Percentiles rank a stretch among this genome's conserved stretches.
Conservation (phyloP, 2,329 filamentous ascomycete genomes). For the Cladosporium austrohemisphaericum region DNA sequence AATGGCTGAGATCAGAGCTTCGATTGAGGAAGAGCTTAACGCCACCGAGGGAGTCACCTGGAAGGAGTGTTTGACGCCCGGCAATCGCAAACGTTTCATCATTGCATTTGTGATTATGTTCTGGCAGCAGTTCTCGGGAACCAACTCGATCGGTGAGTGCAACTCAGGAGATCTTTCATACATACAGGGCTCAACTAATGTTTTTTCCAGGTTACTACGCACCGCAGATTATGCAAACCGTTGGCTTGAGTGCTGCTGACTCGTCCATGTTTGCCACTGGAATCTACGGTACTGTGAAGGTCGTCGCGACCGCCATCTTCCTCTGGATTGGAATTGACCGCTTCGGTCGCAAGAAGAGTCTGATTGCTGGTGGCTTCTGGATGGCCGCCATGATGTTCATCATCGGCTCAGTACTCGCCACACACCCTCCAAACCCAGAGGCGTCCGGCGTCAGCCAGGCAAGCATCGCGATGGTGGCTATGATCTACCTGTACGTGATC, state of each 20-base stretch:
- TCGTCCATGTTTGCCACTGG: slow-evolving; percentile 16
- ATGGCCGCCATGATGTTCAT: slow-evolving; percentile 14
- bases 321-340: slow-evolving; percentile 10
- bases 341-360: slow-evolving; percentile 13
- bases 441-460: slow-evolving; percentile 41
- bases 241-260: slow-evolving; percentile 10
- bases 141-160: slow-evolving; percentile 28
- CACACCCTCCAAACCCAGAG: slow-evolving; percentile 57
- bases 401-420: slow-evolving; percentile 18
- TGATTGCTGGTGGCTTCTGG: slow-evolving; percentile 12
- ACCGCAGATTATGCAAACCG: slow-evolving; percentile 10
- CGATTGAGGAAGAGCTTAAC: slow-evolving; percentile 41
- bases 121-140: slow-evolving; percentile 18
- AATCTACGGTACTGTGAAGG: slow-evolving; percentile 18
- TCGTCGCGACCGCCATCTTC: slow-evolving; percentile 11
- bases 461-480: slow-evolving; percentile 7
- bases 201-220: slow-evolving; percentile 15
- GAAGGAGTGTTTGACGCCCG: slow-evolving; percentile 33
- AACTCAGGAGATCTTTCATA: neutral
- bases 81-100: slow-evolving; percentile 18
- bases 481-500: slow-evolving; percentile 14
- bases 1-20: slow-evolving; percentile 38
- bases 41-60: slow-evolving; percentile 41
- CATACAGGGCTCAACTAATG: neutral
- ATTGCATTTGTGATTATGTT: slow-evolving; percentile 22